phyloP scores from a whole-genome alignment of 2,329 filamentous ascomycete species.

The Conoideocrella luteorostrata region DNA sequence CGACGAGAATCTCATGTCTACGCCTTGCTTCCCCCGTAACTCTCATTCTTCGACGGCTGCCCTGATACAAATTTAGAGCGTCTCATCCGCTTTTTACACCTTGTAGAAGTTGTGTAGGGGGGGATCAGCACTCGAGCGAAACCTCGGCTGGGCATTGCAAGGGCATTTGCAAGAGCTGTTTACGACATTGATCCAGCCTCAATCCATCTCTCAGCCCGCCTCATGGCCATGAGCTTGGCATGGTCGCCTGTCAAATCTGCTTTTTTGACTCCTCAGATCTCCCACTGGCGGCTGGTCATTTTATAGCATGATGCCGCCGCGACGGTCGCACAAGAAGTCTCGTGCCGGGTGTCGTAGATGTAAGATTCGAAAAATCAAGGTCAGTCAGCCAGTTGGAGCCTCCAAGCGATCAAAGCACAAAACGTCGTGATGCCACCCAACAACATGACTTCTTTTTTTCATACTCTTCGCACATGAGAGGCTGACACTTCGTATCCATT shows the following conservation, averaged over 20 bases:
- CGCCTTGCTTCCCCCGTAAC: no score
- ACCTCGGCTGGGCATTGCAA: no score
- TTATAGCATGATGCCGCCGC: constrained; percentile 54
- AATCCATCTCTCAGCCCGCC: no score
- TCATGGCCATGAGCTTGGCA: constrained; percentile 22
- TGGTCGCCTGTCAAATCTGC: constrained; percentile 18
- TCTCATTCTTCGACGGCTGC: no score
- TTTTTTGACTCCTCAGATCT: constrained; percentile 16
- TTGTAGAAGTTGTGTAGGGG: no score
- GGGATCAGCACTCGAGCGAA: no score
- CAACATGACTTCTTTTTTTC: not conserved
- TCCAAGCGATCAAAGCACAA: no score
- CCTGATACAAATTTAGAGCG: no score
- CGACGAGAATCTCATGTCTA: no score
- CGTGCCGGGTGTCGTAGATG: constrained; percentile 60
- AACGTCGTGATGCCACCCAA: not conserved
- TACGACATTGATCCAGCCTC: no score
- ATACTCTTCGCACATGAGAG: not conserved
- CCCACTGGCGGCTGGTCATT: constrained; percentile 17
- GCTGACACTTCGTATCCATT: not conserved
- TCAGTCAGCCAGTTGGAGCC: constrained; percentile 21
- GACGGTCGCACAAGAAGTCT: constrained; percentile 64
- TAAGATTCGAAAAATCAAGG: constrained; percentile 66
- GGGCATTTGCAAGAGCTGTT: no score
- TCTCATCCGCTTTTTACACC: no score